phyloP scores from a whole-genome alignment of 164 flowering plant species.

The Buxus sempervirens region DNA sequence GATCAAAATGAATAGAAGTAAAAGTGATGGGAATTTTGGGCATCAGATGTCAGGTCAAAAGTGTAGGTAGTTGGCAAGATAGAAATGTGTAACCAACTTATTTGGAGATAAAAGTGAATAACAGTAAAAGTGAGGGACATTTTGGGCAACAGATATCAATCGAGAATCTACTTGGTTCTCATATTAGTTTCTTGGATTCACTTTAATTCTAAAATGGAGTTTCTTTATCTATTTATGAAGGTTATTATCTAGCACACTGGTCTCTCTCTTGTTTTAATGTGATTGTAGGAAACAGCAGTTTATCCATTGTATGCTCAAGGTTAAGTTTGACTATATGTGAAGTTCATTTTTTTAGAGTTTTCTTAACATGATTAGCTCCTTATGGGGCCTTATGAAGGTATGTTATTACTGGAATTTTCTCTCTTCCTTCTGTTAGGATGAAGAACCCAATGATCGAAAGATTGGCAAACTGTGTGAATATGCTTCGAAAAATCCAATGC shows the following conservation, averaged over 20 bases:
- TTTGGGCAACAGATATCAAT: too few relatives aligned
- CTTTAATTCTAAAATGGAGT: background rate
- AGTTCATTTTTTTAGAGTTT: background rate
- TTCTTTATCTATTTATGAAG: background rate
- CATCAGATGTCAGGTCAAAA: too few relatives aligned
- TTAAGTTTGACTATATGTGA: background rate
- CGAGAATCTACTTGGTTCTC: background rate
- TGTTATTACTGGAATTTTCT: background rate
- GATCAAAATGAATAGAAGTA: too few relatives aligned
- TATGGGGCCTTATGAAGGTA: background rate
- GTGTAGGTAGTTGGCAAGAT: too few relatives aligned
- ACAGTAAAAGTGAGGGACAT: too few relatives aligned
- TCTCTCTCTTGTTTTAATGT: background rate
- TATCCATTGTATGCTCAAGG: background rate
- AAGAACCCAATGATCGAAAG: constrained; percentile 90
- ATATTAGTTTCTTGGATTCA: too few relatives aligned
- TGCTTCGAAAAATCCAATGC: constrained; percentile 87
- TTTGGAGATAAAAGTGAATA: too few relatives aligned
- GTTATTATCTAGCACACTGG: background rate
- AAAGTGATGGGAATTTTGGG: too few relatives aligned
- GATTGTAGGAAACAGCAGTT: background rate
- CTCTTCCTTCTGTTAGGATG: constrained; percentile 48
- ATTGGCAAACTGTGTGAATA: constrained; percentile 93
- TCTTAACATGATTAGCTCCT: background rate
- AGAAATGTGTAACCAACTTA: too few relatives aligned